Evolutionary conservation across 345 rosid genomes (phyloP), one percentile per base, ranked within the genome.

Genomic region (Rubroshorea leprosula): DNA sequence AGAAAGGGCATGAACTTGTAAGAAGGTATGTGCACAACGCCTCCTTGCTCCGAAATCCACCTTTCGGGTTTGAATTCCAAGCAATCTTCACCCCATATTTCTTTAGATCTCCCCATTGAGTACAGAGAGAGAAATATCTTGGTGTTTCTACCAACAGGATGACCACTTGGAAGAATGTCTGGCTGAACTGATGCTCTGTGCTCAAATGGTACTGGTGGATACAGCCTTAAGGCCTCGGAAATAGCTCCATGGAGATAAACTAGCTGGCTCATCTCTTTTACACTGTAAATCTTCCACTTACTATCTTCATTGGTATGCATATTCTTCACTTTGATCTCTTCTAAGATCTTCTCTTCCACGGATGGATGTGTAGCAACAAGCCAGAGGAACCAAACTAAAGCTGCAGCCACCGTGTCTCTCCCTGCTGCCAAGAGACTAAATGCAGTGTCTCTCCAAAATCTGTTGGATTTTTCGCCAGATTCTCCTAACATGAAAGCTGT

Each of bases 311-410:
- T n/a, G n/a, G n/a, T n/a, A n/a, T n/a, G n/a, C n/a, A n/a, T n/a
- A n/a, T n/a, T n/a, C n/a, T n/a, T n/a, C n/a, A n/a, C n/a, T n/a
- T n/a, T n/a, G n/a, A n/a, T n/a, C n/a, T n/a, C n/a, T n/a, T n/a
- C n/a, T n/a, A n/a, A n/a, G n/a, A n/a, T n/a, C n/a, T n/a, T n/a
- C n/a, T n/a, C n/a, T n/a, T n/a, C n/a, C n/a, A 64, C 69, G 2
- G 58, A 20, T 0, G 75, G 82, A 23, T 74, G 65, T 13, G 52
- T 72, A 0, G 72, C 60, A 5, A 74, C 39, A 16, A 74, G 68
- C 82, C 82, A 78, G 13, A 68, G 57, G 22, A 70, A 63, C 79
- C 79, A 80, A 23, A 61, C 23, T 25, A 76, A 68, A 13, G 65
- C 65, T 14, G 75, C 54, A 29, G 58, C 71, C 55, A 76, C 27